Evolutionary conservation across 768 basidiomycete species (phyloP), one percentile per base, ranked within the genome.

Genomic region (Lentinula guzmanii): DNA sequence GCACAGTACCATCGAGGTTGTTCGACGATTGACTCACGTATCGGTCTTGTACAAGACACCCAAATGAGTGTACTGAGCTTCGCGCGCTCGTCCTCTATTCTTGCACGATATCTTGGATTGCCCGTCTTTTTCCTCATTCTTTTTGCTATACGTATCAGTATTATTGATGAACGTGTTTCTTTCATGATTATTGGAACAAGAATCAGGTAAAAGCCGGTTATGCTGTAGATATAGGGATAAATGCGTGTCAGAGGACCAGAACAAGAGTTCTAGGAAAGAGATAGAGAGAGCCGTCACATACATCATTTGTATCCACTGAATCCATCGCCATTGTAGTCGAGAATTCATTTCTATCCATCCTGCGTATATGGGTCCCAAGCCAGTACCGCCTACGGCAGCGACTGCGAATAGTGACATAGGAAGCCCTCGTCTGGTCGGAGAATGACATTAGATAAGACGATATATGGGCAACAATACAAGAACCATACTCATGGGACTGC

Each of bases 251-350:
- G 53, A 53, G 46, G 18, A 58, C 52, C 58, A 7, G 15, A 28
- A 28, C 28, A 28, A 28, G 28, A 28, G 28, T 28, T 28, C 3
- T 28, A 28, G 28, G 28, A 28, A 28, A 28, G 54, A 46, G 10
- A 37, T 39, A 15, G 5, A 68, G 67, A 59, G 43, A 50, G 37
- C 34, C 24, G 28, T 16, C 8, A 71, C 76, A 1, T 52, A 85
- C 86, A 87, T 89, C 66, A 85, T 75, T 64, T 86, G 84, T 8
- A 91, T 80, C 91, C 90, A 93, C 66, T 91, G 85, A 28, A 95
- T 90, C 90, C 91, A 93, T 31, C 90, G 77, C 90, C 91, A 93
- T 63, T 78, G 77, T 1, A 92, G 69, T 18, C 72, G 73, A 0
- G 75, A 68, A 62, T 84, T 82, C 63, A 81, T 78, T 67, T 90